phyloP scores from a whole-genome alignment of 352 stramenopile species.

The Globisporangium paddicum region DNA sequence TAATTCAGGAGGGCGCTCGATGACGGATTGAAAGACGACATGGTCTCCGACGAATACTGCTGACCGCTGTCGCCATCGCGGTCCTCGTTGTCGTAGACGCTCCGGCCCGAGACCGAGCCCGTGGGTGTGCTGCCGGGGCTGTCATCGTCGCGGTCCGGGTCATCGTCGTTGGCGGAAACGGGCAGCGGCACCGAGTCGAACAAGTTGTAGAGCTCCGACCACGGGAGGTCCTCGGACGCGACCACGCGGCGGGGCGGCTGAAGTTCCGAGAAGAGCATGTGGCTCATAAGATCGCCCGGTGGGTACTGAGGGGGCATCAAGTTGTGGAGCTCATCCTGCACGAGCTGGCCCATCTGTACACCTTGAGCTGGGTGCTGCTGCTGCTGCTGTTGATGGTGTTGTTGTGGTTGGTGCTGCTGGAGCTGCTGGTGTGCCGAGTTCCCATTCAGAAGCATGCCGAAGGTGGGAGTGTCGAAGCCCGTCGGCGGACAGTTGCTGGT shows the following conservation, averaged over 20 bases:
- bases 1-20: conserved; percentile 53
- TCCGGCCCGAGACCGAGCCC: conserved; percentile 14
- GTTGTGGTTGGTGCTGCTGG: conserved; percentile 22
- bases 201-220: conserved; percentile 80
- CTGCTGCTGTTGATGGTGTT: conserved; percentile 25
- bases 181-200: conserved; percentile 54
- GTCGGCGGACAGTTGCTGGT: conserved; percentile 12
- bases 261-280: conserved; percentile 65
- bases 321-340: conserved; percentile 14
- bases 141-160: conserved; percentile 55
- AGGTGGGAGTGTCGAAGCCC: conserved; percentile 33
- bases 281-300: conserved; percentile 41
- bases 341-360: conserved; percentile 11
- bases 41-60: conserved; percentile 1
- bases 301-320: conserved; percentile 23
- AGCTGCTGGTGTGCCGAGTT: conserved; percentile 17
- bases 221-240: conserved; percentile 67
- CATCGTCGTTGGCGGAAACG: conserved; percentile 37
- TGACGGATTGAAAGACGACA: conserved; percentile 4
- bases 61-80: conserved; percentile 12
- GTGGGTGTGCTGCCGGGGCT: conserved; percentile 23
- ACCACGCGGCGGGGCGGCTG: conserved; percentile 52
- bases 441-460: conserved; percentile 30
- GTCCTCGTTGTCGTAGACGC: conserved; percentile 4
- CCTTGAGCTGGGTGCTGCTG: conserved; percentile 13